phyloP scores from a whole-genome alignment of 257 asterid species.

The Jaltomata sinuosa region DNA sequence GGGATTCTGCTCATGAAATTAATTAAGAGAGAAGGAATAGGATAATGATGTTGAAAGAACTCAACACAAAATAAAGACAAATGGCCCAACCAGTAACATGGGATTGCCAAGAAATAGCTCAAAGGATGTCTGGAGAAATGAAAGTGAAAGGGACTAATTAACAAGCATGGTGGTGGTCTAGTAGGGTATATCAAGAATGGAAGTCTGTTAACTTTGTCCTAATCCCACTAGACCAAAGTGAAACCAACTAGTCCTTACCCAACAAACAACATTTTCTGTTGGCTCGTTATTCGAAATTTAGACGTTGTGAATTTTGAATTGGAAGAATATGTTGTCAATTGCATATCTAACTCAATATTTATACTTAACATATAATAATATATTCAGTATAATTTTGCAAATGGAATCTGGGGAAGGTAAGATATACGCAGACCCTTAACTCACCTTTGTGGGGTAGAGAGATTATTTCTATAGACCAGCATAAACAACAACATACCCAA shows the following conservation, averaged over 20 bases:
- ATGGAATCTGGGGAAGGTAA: too few relatives aligned
- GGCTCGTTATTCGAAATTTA: background rate
- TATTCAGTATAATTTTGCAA: too few relatives aligned
- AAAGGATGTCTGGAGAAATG: background rate
- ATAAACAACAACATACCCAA: too few relatives aligned
- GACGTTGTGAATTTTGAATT: background rate
- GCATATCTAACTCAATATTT: background rate
- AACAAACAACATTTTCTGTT: background rate
- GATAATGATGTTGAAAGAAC: slow-evolving; percentile 5
- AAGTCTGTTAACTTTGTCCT: slow-evolving; percentile 14
- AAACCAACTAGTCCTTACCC: background rate
- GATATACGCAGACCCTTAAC: too few relatives aligned
- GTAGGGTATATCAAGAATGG: background rate
- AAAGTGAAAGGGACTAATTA: background rate
- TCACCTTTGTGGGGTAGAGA: too few relatives aligned
- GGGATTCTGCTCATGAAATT: slow-evolving; percentile 39
- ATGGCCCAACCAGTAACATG: slow-evolving; percentile 5
- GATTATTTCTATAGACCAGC: too few relatives aligned
- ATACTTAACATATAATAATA: background rate
- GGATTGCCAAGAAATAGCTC: slow-evolving; percentile 1
- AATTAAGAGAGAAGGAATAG: slow-evolving; percentile 12
- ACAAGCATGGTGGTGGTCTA: background rate
- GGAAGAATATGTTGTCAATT: background rate
- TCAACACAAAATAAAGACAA: background rate
- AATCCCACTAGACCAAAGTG: background rate